Evolutionary conservation across 139 green algal species (phyloP).

Genomic region (Bryopsis sp.): DNA sequence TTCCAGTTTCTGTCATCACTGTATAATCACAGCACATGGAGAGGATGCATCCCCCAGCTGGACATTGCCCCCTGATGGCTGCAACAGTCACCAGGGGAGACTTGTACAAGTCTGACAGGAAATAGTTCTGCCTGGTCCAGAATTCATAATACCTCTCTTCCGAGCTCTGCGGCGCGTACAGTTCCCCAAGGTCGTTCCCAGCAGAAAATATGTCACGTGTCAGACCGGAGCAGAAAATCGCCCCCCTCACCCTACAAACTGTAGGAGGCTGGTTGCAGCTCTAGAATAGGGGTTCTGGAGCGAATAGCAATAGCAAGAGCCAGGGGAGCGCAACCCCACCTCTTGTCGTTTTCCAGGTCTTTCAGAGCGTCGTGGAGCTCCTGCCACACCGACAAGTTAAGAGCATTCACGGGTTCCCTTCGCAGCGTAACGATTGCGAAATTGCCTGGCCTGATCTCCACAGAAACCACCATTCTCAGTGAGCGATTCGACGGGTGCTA

Average conservation of each 20-base stretch:
- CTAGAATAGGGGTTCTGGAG: neutral
- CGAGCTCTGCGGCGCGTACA: constrained; percentile 70
- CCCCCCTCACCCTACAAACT: constrained; percentile 33
- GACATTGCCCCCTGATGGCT: constrained; percentile 79
- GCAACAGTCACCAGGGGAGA: constrained; percentile 67
- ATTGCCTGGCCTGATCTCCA: constrained; percentile 15
- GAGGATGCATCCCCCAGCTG: constrained; percentile 79
- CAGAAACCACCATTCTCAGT: constrained; percentile 16
- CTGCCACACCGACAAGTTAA: constrained; percentile 51
- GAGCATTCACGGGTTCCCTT: constrained; percentile 60
- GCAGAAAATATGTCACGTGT: constrained; percentile 66
- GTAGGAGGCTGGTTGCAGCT: neutral
- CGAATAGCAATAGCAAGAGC: neutral
- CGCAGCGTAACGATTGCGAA: constrained; percentile 39
- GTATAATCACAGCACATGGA: constrained; percentile 80
- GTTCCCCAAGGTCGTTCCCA: constrained; percentile 57
- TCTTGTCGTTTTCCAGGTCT: constrained; percentile 37
- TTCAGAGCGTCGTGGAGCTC: constrained; percentile 42
- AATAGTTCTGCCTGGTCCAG: constrained; percentile 65
- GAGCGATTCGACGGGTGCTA: too few species aligned
- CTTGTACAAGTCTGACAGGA: constrained; percentile 53
- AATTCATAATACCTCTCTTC: constrained; percentile 52
- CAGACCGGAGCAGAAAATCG: constrained; percentile 63
- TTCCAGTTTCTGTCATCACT: constrained; percentile 66
- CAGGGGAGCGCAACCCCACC: neutral